These are phyloP conservation scores for Hypomontagnella monticulosa DNA, from an alignment of 495 filamentous ascomycete species.

Conservation along the genomic window DNA sequence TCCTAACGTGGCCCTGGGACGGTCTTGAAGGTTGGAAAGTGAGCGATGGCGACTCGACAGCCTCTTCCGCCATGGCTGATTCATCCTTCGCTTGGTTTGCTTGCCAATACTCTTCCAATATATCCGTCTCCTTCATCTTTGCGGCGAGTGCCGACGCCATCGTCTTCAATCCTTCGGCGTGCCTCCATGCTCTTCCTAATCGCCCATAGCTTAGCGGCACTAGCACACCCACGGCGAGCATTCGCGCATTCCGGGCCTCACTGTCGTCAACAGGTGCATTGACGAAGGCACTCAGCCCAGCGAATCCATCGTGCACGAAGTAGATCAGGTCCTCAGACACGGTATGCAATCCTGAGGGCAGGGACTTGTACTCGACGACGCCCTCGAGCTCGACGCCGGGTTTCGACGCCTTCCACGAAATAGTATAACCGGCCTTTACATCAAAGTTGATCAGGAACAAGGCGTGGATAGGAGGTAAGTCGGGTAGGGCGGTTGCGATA, in stretches of 20 bases:
- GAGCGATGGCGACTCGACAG: constrained; percentile 61
- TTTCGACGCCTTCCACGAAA: constrained; percentile 82
- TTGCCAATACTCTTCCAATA: constrained; percentile 84
- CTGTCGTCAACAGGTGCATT: constrained; percentile 80
- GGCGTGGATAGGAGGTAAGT: constrained; percentile 79
- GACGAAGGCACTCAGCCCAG: constrained; percentile 91
- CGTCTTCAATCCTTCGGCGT: constrained; percentile 78
- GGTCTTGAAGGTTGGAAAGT: constrained; percentile 42
- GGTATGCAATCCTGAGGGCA: constrained; percentile 92
- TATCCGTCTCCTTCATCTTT: constrained; percentile 64
- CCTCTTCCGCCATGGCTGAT: constrained; percentile 60
- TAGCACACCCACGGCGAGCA: constrained; percentile 89
- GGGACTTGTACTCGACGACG: constrained; percentile 90
- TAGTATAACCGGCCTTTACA: constrained; percentile 84
- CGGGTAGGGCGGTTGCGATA: constrained; percentile 52
- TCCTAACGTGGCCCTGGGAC: constrained; percentile 58
- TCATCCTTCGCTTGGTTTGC: constrained; percentile 60
- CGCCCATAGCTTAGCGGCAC: constrained; percentile 88
- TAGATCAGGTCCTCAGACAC: constrained; percentile 90
- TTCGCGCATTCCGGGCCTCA: constrained; percentile 83
- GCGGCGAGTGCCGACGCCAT: constrained; percentile 71
- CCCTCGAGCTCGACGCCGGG: constrained; percentile 84
- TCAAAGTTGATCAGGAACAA: constrained; percentile 89
- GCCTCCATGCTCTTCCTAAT: constrained; percentile 88
- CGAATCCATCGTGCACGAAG: constrained; percentile 86